Conservation (phyloP, 2,329 filamentous ascomycete species). For the Ophiocordyceps polyrhachis-furcata region DNA sequence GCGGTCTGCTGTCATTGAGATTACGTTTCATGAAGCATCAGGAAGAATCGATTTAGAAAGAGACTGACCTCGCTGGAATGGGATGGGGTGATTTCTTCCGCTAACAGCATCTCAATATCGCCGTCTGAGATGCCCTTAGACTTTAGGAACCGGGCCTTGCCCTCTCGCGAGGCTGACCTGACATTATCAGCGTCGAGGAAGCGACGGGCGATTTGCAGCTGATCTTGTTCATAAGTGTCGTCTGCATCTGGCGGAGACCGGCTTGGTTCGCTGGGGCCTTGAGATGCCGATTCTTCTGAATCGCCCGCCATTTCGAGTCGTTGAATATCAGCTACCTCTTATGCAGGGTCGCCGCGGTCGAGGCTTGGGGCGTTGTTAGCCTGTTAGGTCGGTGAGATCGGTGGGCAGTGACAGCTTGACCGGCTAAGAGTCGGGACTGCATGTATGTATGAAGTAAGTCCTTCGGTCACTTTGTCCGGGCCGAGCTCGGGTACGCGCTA, state of each 20-base stretch:
- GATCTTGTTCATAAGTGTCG: slow-evolving; percentile 3
- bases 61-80: slow-evolving; percentile 6
- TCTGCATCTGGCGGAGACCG: no score
- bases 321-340: not conserved
- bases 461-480: not conserved
- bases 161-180: slow-evolving; percentile 45
- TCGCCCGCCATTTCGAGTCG: not conserved
- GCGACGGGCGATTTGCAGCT: slow-evolving; percentile 44
- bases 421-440: not conserved
- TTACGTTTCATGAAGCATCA: not conserved
- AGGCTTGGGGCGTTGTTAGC: not conserved
- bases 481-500: not conserved
- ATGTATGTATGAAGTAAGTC: not conserved
- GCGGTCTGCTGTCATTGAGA: not conserved
- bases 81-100: slow-evolving; percentile 6
- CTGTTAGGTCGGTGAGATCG: no score
- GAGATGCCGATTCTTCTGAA: not conserved
- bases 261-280: not conserved
- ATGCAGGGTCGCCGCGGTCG: not conserved
- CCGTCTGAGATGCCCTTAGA: slow-evolving; percentile 52
- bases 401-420: not conserved
- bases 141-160: slow-evolving; percentile 59
- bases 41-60: not conserved
- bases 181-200: slow-evolving; percentile 65
- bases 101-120: slow-evolving; percentile 51